Conservation (phyloP, 2,329 filamentous ascomycete genomes). For the Xylariaceae sp. region DNA sequence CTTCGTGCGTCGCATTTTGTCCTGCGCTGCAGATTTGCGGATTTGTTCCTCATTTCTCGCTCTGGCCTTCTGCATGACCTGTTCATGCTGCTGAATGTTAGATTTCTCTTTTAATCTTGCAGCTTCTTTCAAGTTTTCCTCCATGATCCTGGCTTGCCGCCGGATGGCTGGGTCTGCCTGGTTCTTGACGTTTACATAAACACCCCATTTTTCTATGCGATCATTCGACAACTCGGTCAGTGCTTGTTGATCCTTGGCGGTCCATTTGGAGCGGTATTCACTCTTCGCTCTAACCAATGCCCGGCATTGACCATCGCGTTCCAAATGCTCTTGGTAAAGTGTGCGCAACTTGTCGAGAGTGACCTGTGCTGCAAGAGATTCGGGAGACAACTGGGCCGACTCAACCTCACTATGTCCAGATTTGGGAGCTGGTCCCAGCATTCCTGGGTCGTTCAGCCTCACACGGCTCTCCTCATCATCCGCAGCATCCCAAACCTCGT, state of each 20-base stretch:
- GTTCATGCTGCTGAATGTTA: neutral
- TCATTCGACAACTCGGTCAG: neutral
- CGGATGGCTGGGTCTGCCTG: neutral
- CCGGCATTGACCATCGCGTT: neutral
- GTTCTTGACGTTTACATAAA: neutral
- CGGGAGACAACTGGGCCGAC: neutral
- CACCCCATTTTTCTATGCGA: neutral
- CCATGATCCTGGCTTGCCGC: neutral
- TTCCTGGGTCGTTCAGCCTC: neutral
- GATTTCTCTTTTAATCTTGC: neutral
- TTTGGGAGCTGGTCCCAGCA: neutral
- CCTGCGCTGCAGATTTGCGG: neutral
- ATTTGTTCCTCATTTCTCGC: neutral
- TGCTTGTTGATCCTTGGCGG: neutral
- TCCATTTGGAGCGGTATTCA: neutral
- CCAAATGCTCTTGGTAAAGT: neutral
- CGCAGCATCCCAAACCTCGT: neutral
- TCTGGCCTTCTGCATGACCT: neutral
- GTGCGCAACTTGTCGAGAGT: neutral
- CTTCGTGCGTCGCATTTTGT: neutral
- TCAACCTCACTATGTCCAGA: neutral
- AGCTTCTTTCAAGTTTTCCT: neutral
- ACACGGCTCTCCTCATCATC: neutral
- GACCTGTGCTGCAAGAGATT: neutral
- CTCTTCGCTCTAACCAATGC: neutral